These are phyloP conservation scores for Boletus rex-veris DNA, from an alignment of 768 basidiomycete genomes.

Conservation along the genomic window DNA sequence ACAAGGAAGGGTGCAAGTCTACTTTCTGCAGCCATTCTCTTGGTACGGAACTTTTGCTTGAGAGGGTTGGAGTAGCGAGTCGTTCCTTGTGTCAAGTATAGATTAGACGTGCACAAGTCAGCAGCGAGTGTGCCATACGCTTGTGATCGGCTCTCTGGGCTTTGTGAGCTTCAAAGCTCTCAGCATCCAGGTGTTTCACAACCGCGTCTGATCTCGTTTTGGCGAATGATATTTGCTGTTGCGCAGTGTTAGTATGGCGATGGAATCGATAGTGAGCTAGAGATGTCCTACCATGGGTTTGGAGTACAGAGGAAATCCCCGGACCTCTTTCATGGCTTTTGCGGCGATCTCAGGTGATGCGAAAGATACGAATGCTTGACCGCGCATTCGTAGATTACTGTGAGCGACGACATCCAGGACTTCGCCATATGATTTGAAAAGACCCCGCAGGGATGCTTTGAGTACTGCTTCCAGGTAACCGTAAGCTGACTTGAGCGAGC, in stretches of 20 bases:
- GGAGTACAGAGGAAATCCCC: conserved; percentile 91
- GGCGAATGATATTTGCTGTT: conserved; percentile 95
- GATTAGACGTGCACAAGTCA: background rate
- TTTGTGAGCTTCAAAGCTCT: conserved; percentile 73
- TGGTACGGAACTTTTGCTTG: conserved; percentile 79
- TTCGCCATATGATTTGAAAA: conserved; percentile 93
- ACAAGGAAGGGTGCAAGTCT: conserved; percentile 2
- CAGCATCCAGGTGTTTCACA: conserved; percentile 68
- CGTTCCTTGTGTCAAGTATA: conserved; percentile 44
- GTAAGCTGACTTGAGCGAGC: conserved; percentile 7
- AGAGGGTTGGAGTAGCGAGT: conserved; percentile 89
- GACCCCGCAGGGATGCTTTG: conserved; percentile 78
- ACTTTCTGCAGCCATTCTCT: conserved; percentile 82
- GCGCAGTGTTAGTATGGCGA: conserved; percentile 1
- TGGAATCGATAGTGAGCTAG: background rate
- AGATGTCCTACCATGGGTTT: conserved; percentile 80
- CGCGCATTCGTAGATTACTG: conserved; percentile 92
- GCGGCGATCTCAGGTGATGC: conserved; percentile 74
- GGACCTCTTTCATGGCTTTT: conserved; percentile 89
- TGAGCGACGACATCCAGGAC: conserved; percentile 97
- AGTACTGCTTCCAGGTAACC: conserved; percentile 53
- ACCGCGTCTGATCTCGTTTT: conserved; percentile 86
- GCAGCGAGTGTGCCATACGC: conserved; percentile 48
- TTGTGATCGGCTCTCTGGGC: conserved; percentile 73
- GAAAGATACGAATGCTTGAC: conserved; percentile 97